Conservation (phyloP, 306 rosid genomes). For the Trifolium fragiferum region DNA sequence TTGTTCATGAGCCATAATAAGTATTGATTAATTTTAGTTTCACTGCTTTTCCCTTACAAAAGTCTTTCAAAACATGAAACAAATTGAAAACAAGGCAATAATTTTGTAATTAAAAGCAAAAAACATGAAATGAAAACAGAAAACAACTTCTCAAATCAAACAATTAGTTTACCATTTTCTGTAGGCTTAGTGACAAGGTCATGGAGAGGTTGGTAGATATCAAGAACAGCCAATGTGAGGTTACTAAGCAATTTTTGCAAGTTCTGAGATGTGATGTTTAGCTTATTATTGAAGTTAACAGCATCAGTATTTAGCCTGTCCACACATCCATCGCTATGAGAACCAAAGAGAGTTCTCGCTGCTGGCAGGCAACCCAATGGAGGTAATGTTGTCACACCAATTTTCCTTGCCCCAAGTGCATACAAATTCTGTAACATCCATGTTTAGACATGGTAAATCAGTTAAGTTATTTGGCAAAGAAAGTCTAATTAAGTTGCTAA, state of each 20-base stretch:
- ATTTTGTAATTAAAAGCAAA: not conserved
- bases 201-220: slow-evolving; percentile 71
- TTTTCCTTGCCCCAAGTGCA: slow-evolving; percentile 74
- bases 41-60: no score
- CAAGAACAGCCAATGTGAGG: slow-evolving; percentile 65
- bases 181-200: slow-evolving; percentile 67
- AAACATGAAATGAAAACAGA: not conserved
- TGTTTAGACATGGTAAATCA: slow-evolving; percentile 25
- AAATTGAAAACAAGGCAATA: not conserved
- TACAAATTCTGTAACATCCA: slow-evolving; percentile 61
- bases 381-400: slow-evolving; percentile 74
- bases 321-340: slow-evolving; percentile 58
- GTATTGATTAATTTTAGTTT: no score
- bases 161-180: slow-evolving; percentile 52
- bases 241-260: slow-evolving; percentile 55
- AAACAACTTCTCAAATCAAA: not conserved
- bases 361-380: slow-evolving; percentile 86
- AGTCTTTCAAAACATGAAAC: not conserved
- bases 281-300: slow-evolving; percentile 62
- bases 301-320: slow-evolving; percentile 60
- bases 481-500: not conserved
- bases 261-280: slow-evolving; percentile 63
- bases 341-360: slow-evolving; percentile 70
- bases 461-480: not conserved
- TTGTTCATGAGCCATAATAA: slow-evolving; percentile 3